These are phyloP conservation scores for Clitopilus passeckerianus DNA, from an alignment of 768 basidiomycete species.

Conservation along the genomic window DNA sequence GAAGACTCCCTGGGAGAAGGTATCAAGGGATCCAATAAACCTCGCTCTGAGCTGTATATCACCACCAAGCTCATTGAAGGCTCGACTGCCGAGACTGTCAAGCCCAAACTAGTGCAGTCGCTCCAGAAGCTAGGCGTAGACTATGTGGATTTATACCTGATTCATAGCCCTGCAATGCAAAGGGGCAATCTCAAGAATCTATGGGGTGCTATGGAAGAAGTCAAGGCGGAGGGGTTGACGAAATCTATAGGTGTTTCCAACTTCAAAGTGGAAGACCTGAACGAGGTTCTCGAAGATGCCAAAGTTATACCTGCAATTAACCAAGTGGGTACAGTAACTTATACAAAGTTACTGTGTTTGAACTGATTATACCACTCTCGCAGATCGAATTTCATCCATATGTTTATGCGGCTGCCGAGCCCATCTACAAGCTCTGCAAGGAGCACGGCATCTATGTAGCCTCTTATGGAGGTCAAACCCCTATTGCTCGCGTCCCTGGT, in stretches of 20 bases:
- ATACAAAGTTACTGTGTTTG: not conserved
- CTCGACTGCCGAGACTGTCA: conserved; percentile 38
- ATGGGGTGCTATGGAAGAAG: conserved; percentile 60
- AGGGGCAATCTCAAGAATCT: conserved; percentile 40
- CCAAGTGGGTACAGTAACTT: conserved; percentile 37
- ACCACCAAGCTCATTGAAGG: conserved; percentile 53
- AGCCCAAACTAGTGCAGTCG: conserved; percentile 43
- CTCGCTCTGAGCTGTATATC: conserved; percentile 54
- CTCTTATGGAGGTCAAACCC: conserved; percentile 59
- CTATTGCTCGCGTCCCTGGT: conserved; percentile 32
- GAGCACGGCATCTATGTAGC: conserved; percentile 61
- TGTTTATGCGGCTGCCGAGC: conserved; percentile 55
- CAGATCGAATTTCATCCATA: conserved; percentile 72
- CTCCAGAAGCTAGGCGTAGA: conserved; percentile 47
- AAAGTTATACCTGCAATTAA: conserved; percentile 62
- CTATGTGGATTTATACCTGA: conserved; percentile 59
- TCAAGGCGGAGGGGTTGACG: conserved; percentile 39
- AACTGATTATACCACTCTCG: not conserved
- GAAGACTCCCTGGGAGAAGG: conserved; percentile 49
- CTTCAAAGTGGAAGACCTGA: conserved; percentile 50
- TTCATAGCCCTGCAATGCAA: conserved; percentile 40
- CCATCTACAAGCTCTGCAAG: conserved; percentile 46
- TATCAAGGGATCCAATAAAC: conserved; percentile 42
- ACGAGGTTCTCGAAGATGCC: conserved; percentile 45
- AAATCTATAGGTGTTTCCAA: conserved; percentile 71